Percentiles rank a stretch among this genome's conserved stretches.
These are phyloP conservation scores for Mortierella sp. DNA, from an alignment of 371 early-diverging fungal genomes.

Conservation along the genomic window DNA sequence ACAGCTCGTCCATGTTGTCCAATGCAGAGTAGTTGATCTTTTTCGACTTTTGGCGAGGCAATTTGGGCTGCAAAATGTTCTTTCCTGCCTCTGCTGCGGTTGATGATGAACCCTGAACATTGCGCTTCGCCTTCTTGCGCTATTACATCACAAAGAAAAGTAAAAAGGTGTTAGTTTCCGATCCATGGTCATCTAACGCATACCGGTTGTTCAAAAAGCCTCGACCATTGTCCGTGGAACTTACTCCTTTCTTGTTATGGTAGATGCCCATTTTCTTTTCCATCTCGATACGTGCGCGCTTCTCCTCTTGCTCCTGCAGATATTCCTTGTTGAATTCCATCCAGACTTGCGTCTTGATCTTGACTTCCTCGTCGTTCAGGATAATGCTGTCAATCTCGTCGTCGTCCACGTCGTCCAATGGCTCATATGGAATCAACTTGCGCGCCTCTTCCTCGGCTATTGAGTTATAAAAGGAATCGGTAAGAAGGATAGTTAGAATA, in stretches of 20 bases:
- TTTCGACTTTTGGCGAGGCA: constrained; percentile 75
- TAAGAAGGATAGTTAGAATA: constrained; percentile 10
- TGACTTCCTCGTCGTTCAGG: constrained; percentile 81
- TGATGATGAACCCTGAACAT: constrained; percentile 51
- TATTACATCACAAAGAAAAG: constrained; percentile 12
- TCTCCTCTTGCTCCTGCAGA: constrained; percentile 77
- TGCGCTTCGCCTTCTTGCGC: constrained; percentile 59
- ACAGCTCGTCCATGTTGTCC: constrained; percentile 72
- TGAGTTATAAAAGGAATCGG: not conserved
- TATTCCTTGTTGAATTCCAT: constrained; percentile 89
- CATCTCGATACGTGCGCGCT: constrained; percentile 59
- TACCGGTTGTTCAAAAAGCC: not conserved
- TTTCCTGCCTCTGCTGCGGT: constrained; percentile 86
- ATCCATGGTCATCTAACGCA: not conserved
- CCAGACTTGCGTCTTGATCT: constrained; percentile 87
- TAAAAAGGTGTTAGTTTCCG: constrained; percentile 14
- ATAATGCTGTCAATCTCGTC: constrained; percentile 82
- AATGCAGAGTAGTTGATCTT: constrained; percentile 93
- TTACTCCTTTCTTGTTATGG: constrained; percentile 60
- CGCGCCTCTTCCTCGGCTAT: constrained; percentile 54
- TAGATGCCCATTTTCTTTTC: constrained; percentile 67
- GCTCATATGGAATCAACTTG: constrained; percentile 34
- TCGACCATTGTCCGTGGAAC: not conserved
- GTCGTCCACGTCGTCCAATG: constrained; percentile 80
- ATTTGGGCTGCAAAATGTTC: constrained; percentile 72